Base-by-base conservation (phyloP, 2,329 filamentous ascomycete species). In the Verticillium klebahnii region DNA sequence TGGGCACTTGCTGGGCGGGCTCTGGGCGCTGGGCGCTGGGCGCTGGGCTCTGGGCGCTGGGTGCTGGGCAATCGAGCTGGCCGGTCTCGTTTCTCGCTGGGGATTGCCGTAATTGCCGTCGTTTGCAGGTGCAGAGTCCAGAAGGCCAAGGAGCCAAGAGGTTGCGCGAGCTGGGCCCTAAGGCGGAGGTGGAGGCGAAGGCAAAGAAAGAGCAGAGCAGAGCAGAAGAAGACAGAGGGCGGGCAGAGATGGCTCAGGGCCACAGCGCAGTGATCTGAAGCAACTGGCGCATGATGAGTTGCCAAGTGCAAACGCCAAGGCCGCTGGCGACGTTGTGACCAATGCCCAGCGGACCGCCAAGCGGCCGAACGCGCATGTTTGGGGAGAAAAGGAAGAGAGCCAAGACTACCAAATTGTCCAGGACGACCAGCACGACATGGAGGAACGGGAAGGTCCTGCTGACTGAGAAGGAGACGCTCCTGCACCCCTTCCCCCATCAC, bases 231-330 rank as follows among this genome's bases (percentile, higher is more conserved):
- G 29, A 29, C 29, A 6, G 29, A 29, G 29, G 29, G 29, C 29
- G 29, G 29, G 29, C 29, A 19, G 17, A 31, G 14, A 39, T 9
- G 23, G 36, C 56, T 15, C 15, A 50, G 29, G 55, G 34, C 31
- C 57, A 58, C 37, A 58, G 57, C 45, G 45, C 45, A 25, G 45
- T 19, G 45, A 52, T 52, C 45, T 52, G 45, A 52, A 25, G 15
- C 37, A 58, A 25, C 37, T 31, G 40, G 57, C 37, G 57, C 57
- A 58, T 58, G 23, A 58, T 58, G 57, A 17, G 23, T 12, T 58
- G 57, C 57, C 57, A 58, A 58, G 57, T 31, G 37, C 23, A 58
- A 25, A 32, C 25, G 57, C 57, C 57, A 58, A 58, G 57, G 6
- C n/a, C 57, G 57, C 37, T 50, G 25, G 57, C 23, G 37, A 50